Percentiles rank a stretch among this genome's conserved stretches.
These are phyloP conservation scores for Rhynchosporium graminicola DNA, from an alignment of 2,329 filamentous ascomycete genomes.

Conservation along the genomic window DNA sequence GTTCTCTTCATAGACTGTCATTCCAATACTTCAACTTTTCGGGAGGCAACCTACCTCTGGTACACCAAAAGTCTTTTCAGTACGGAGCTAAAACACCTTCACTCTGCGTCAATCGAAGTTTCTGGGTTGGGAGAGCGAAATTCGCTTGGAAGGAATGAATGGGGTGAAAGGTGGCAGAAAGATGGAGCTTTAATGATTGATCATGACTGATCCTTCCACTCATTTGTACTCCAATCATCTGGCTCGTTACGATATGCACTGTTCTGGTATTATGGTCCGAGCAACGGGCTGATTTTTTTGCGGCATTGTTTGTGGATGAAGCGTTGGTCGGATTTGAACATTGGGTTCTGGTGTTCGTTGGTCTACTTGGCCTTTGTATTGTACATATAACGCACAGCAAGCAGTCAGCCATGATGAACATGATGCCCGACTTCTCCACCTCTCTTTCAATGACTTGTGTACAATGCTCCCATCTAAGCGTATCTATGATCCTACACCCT, in stretches of 20 bases:
- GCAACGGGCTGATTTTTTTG: slow-evolving; percentile 13
- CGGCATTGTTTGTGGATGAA: slow-evolving; percentile 26
- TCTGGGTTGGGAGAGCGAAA: no score
- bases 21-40: neutral
- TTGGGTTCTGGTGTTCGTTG: neutral
- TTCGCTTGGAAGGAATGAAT: neutral
- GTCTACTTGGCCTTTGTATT: slow-evolving; percentile 22
- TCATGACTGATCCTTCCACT: slow-evolving; percentile 24
- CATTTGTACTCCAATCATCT: slow-evolving; percentile 8
- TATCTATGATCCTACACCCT: no score
- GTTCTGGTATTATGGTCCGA: neutral
- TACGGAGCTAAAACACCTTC: slow-evolving; percentile 4
- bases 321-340: slow-evolving; percentile 9
- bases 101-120: neutral
- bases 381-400: slow-evolving; percentile 23
- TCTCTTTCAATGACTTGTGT: neutral
- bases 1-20: slow-evolving; percentile 18
- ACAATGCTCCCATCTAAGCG: neutral
- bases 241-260: neutral
- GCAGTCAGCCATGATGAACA: slow-evolving; percentile 15
- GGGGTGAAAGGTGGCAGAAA: slow-evolving; percentile 1
- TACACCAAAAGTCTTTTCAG: slow-evolving; percentile 21
- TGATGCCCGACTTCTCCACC: neutral
- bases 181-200: slow-evolving; percentile 22
- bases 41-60: slow-evolving; percentile 12